These are phyloP conservation scores for Pholiota microspora DNA, from an alignment of 768 basidiomycete species.

Conservation along the genomic window DNA sequence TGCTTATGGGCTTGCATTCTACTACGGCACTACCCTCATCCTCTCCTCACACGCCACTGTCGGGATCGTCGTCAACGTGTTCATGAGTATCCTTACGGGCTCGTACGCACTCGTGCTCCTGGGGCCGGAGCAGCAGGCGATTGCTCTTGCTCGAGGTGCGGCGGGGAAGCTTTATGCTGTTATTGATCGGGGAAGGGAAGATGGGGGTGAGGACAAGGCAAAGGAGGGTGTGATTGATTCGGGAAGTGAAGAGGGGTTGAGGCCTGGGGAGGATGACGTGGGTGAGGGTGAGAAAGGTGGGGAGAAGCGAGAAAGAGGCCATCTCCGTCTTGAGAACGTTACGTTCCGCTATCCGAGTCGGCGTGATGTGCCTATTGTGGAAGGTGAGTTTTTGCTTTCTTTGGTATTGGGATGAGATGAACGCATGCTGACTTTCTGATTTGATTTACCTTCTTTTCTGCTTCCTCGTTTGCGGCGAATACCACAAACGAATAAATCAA, in stretches of 20 bases:
- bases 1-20: slow-evolving; percentile 53
- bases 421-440: too few species aligned
- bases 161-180: slow-evolving; percentile 86
- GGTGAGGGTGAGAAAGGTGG: not conserved
- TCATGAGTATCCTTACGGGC: slow-evolving; percentile 83
- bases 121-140: slow-evolving; percentile 86
- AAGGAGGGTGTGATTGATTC: too few species aligned
- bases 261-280: slow-evolving; percentile 42
- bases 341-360: slow-evolving; percentile 86
- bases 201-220: too few species aligned
- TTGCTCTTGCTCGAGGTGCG: slow-evolving; percentile 77
- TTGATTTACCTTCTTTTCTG: too few species aligned
- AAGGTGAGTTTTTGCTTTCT: slow-evolving; percentile 31
- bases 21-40: slow-evolving; percentile 85
- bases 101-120: slow-evolving; percentile 85
- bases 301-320: slow-evolving; percentile 44
- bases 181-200: slow-evolving; percentile 85
- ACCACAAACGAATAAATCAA: too few species aligned
- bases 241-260: slow-evolving; percentile 60
- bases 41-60: slow-evolving; percentile 57
- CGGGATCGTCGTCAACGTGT: slow-evolving; percentile 82
- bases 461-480: too few species aligned
- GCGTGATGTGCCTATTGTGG: slow-evolving; percentile 74
- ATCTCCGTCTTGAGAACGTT: slow-evolving; percentile 70
- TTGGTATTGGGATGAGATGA: too few species aligned